Evolutionary conservation across 1,284 basidiomycete genomes (phyloP), one percentile per base, ranked within the genome.

Genomic region (Fomitopsis schrenkii): DNA sequence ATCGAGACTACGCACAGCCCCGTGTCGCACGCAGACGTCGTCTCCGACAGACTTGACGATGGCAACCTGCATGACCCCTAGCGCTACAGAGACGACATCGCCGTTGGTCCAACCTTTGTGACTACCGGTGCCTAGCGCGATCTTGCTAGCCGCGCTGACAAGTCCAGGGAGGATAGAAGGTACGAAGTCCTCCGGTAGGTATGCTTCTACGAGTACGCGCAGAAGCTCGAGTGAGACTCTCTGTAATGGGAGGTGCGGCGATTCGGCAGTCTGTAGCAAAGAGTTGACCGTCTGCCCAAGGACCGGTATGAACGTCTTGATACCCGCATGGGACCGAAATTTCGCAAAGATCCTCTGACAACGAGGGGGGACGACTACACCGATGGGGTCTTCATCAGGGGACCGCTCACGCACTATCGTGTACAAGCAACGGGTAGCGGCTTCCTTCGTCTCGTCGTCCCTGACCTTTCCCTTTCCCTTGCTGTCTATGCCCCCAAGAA

Each of bases 241-340:
- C 70, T 94, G 91, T 30, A 96, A 76, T 9, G 83, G 71, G 2
- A 82, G 71, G 66, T 88, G 79, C 3, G 76, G 77, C 2, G 90
- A 88, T 41, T 79, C 75, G 0, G 86, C 79, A 4, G 80, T 77
- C 14, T 72, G 74, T 55, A 96, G 77, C 10, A 95, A 77, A 2
- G 87, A 82, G 63, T 92, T 87, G 57, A 97, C 75, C 2, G 90
- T 93, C 73, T 93, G 91, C 12, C 94, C 95, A 38, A 96, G 77
- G 36, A 96, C 81, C 2, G 95, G 90, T 42, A 90, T 77, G 66
- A 94, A 88, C 58, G 73, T 80, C 59, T 70, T 65, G 40, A 75
- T 76, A 55, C 78, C 80, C 0, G 83, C 75, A 62, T 84, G 81
- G 57, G 76, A 69, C 70, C 80, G 73, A 61, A 86, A 74, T 64